Base-by-base conservation (phyloP, 2,329 filamentous ascomycete species). In the Aspergillus sp. region DNA sequence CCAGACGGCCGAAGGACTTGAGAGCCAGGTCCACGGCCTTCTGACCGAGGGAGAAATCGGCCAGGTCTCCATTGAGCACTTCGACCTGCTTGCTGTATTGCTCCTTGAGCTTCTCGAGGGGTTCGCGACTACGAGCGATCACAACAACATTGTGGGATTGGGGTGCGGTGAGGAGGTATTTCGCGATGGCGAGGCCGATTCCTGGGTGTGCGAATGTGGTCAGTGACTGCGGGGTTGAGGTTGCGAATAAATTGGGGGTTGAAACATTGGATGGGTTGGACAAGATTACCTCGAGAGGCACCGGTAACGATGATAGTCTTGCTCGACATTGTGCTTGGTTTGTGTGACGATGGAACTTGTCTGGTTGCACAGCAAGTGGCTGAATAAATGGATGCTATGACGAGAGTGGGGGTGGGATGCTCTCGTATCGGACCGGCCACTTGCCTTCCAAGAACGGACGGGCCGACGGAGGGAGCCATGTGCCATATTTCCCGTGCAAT, bases 241-340 rank as follows among this genome's bases (percentile, higher is more conserved):
- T 48, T 41, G 48, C 17, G 41, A 2, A 15, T 19, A 5, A 13
- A 17, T 13, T 41, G 51, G 12, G 7, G 12, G 23, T 12, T 32
- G 19, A n/a, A 41, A 58, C 9, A 36, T 38, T 12, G 17, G 30
- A n/a, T 13, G 15, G 21, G 45, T n/a, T 52, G 23, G 39, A 56
- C 23, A 12, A 1, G 52, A 32, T 39, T 68, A 83, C 86, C 87
- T 77, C 85, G 79, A 1, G 86, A 88, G 60, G 87, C 87, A 58
- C 87, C 87, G 1, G 87, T 89, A 25, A 93, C 80, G 61, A 92
- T 87, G 70, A 92, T 85, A 21, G 86, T 87, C 72, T 91, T 90
- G 7, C 83, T 75, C n/a, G 79, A 55, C 78, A 84, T 82, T 32
- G 49, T 62, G n/a, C 38, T 36, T 28, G 25, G 25, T 8, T 28